Evolutionary conservation across 2,329 filamentous ascomycete genomes (phyloP).

Genomic region (Sclerotinia trifoliorum): DNA sequence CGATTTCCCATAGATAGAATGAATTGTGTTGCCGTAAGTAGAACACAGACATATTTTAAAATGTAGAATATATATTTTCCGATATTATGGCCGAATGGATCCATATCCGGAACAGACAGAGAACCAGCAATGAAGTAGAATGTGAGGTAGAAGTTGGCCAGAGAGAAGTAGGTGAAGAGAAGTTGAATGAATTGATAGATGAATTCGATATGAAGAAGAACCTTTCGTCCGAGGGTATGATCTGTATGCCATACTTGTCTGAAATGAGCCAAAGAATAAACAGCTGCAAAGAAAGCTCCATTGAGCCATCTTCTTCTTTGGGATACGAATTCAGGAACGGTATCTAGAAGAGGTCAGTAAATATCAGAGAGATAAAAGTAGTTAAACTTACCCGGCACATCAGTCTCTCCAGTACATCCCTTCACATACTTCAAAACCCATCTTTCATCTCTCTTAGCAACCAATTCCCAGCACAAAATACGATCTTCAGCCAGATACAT

Average conservation of each 20-base stretch:
- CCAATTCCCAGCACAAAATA: conserved; percentile 90
- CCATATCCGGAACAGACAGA: conserved; percentile 71
- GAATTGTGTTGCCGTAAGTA: conserved; percentile 92
- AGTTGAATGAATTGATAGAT: conserved; percentile 91
- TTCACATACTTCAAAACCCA: conserved; percentile 99
- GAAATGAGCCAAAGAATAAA: conserved; percentile 95
- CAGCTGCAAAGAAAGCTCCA: conserved; percentile 96
- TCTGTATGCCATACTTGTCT: conserved; percentile 91
- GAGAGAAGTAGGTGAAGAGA: conserved; percentile 94
- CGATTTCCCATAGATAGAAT: conserved; percentile 95
- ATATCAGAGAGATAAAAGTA: neutral
- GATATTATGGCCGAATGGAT: conserved; percentile 88
- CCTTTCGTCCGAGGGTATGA: conserved; percentile 83
- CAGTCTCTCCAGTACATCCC: conserved; percentile 92
- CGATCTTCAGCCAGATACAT: conserved; percentile 91
- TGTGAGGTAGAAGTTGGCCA: conserved; percentile 98
- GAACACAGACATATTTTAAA: conserved; percentile 78
- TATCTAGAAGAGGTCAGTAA: conserved; percentile 53
- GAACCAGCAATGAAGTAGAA: conserved; percentile 98
- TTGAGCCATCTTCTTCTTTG: conserved; percentile 97
- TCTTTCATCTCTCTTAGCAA: conserved; percentile 88
- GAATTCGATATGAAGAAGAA: conserved; percentile 91
- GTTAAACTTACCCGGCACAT: conserved; percentile 77
- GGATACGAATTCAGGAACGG: conserved; percentile 94
- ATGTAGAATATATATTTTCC: conserved; percentile 83